Conservation (phyloP, 2,329 filamentous ascomycete genomes). For the Tolypocladium cylindrosporum region DNA sequence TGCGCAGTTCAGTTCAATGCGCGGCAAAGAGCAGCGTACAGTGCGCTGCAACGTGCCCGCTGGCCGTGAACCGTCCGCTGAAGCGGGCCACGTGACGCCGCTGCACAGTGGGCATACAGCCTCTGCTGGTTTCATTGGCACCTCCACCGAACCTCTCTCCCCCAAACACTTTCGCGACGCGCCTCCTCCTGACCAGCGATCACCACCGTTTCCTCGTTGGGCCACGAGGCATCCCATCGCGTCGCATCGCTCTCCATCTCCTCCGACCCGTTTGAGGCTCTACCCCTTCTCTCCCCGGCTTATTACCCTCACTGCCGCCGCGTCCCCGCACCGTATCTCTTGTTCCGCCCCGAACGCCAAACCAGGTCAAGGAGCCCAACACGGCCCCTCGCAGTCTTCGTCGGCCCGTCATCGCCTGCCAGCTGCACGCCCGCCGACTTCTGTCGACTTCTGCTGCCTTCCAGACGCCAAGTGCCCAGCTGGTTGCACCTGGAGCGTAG, state of each 20-base stretch:
- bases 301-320: not conserved
- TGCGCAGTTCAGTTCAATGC: too few species aligned
- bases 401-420: not conserved
- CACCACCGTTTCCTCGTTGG: not conserved
- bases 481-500: not conserved
- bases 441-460: not conserved
- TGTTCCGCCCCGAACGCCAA: not conserved
- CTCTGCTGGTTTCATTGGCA: not conserved
- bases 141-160: not conserved
- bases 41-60: not conserved
- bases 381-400: not conserved
- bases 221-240: not conserved
- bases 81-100: not conserved
- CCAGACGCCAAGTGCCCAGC: not conserved
- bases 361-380: not conserved
- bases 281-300: not conserved
- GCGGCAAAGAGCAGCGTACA: not conserved
- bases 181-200: not conserved
- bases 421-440: not conserved
- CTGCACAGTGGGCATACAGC: not conserved
- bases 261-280: not conserved
- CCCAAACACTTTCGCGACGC: slow-evolving; percentile 1
- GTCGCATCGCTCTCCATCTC: not conserved
- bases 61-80: not conserved
- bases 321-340: not conserved